A percentile compares a stretch with the other conserved stretches of the same genome.
phyloP scores from a whole-genome alignment of 2,329 filamentous ascomycete species.

The Emergomyces africanus region DNA sequence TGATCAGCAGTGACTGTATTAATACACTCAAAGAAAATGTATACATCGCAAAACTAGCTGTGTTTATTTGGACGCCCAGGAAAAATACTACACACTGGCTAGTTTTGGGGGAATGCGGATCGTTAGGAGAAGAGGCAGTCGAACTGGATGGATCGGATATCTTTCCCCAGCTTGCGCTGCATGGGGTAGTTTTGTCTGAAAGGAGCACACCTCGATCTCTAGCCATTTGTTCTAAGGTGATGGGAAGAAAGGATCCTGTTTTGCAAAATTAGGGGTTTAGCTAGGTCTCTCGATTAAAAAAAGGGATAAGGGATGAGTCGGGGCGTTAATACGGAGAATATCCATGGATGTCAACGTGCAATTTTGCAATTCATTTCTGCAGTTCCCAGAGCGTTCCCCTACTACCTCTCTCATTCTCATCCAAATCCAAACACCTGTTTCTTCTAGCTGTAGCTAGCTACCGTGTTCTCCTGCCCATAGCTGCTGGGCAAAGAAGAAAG shows the following conservation, averaged over 20 bases:
- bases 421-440: too few species aligned
- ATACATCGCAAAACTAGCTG: constrained; percentile 41
- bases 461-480: neutral
- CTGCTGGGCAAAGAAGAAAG: neutral
- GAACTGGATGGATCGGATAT: constrained; percentile 15
- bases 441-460: neutral
- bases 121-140: constrained; percentile 7
- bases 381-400: neutral
- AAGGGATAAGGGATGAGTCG: neutral
- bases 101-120: constrained; percentile 17
- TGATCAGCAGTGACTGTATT: constrained; percentile 77
- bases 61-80: constrained; percentile 73
- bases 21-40: constrained; percentile 90
- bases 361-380: neutral
- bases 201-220: constrained; percentile 82
- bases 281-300: neutral
- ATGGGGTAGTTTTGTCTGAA: constrained; percentile 62
- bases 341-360: too few species aligned
- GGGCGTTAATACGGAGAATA: neutral
- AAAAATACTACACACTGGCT: constrained; percentile 73
- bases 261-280: neutral
- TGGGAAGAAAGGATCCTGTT: constrained; percentile 83
- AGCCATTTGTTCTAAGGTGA: constrained; percentile 85
- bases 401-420: too few species aligned
- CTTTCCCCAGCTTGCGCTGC: constrained; percentile 50